phyloP scores from a whole-genome alignment of 148 eudicot genomes.

The Vaccinium macrocarpon region DNA sequence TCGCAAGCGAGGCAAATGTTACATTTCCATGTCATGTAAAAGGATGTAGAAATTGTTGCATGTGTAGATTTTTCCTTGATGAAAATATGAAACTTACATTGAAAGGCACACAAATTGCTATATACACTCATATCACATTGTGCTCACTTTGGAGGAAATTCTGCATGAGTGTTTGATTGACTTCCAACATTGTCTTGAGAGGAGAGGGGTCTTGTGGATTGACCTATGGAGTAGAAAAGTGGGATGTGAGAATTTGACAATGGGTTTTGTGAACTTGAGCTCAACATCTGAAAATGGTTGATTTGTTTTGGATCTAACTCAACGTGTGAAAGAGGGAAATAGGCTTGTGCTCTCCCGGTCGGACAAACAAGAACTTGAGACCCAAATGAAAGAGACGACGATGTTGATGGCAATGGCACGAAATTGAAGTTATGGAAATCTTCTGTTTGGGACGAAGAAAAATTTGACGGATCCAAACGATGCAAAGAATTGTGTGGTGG shows the following conservation, averaged over 20 bases:
- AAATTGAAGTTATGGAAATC: constrained; percentile 22
- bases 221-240: constrained; percentile 23
- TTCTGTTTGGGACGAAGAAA: constrained; percentile 24
- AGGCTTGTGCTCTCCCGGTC: constrained; percentile 15
- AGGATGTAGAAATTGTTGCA: neutral
- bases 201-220: constrained; percentile 14
- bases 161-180: constrained; percentile 20
- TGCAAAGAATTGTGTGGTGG: constrained; percentile 25
- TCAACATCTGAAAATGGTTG: constrained; percentile 31
- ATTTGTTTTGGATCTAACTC: constrained; percentile 28
- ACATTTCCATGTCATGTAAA: neutral
- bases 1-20: neutral
- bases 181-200: constrained; percentile 16
- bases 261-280: constrained; percentile 24
- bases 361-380: constrained; percentile 28
- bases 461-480: constrained; percentile 39
- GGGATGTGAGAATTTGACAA: constrained; percentile 20
- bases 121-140: neutral
- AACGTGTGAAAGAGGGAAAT: constrained; percentile 18
- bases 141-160: constrained; percentile 19
- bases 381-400: constrained; percentile 17
- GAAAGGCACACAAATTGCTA: neutral
- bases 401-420: constrained; percentile 18
- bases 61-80: neutral
- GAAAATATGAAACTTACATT: neutral